Evolutionary conservation across 2,329 filamentous ascomycete genomes (phyloP).

Genomic region (Trichoderma sp.): DNA sequence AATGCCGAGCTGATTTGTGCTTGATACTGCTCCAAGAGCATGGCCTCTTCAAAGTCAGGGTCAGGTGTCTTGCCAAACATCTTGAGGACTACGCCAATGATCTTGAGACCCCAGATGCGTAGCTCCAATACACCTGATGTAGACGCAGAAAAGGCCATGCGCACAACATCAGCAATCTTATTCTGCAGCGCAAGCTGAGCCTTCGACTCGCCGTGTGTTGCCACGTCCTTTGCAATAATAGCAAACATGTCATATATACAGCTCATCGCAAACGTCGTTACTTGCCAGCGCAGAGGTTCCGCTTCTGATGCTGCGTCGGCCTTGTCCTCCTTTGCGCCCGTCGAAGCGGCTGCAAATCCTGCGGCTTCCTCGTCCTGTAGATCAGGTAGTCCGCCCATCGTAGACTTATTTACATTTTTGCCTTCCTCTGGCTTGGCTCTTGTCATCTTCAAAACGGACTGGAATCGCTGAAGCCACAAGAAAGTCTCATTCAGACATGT

Average conservation of each 20-base stretch:
- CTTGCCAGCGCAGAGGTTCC: constrained; percentile 92
- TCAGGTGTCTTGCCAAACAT: constrained; percentile 96
- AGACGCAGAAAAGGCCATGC: constrained; percentile 96
- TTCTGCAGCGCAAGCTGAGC: constrained; percentile 79
- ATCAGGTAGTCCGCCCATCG: constrained; percentile 63
- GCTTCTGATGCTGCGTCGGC: constrained; percentile 62
- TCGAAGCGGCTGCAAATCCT: constrained; percentile 80
- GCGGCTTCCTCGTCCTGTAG: constrained; percentile 95
- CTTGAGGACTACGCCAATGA: constrained; percentile 89
- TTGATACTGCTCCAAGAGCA: constrained; percentile 95
- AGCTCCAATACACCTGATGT: constrained; percentile 90
- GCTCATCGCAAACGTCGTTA: constrained; percentile 88
- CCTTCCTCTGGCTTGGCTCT: constrained; percentile 65
- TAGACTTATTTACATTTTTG: constrained; percentile 47
- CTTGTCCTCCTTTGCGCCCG: constrained; percentile 60
- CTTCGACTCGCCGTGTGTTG: constrained; percentile 74
- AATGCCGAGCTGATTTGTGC: constrained; percentile 96
- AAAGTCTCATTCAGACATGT: constrained; percentile 78
- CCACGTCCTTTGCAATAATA: constrained; percentile 75
- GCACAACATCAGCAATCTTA: constrained; percentile 86
- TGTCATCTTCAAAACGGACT: constrained; percentile 86
- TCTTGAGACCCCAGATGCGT: constrained; percentile 86
- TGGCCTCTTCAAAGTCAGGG: constrained; percentile 96
- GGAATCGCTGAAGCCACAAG: constrained; percentile 86
- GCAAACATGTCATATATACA: constrained; percentile 81